These are phyloP conservation scores for Agaricus bisporus DNA, from an alignment of 768 basidiomycete genomes.

Conservation along the genomic window DNA sequence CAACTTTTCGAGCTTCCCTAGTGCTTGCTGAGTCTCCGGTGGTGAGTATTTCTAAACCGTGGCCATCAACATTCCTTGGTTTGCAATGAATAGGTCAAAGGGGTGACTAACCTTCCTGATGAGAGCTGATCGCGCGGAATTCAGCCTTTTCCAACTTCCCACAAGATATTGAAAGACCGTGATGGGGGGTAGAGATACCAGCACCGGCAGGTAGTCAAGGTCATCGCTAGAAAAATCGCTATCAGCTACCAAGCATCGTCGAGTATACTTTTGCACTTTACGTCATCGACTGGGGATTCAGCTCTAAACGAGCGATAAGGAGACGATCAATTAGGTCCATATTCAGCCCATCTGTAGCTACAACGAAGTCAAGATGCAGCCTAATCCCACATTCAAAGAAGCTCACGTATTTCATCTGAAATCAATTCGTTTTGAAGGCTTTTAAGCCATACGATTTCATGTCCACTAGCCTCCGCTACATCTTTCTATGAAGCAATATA, in stretches of 20 bases:
- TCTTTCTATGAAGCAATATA: conserved; percentile 35
- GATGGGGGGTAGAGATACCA: conserved; percentile 72
- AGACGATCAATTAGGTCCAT: conserved; percentile 68
- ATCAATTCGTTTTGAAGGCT: conserved; percentile 60
- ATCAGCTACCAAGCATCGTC: not conserved
- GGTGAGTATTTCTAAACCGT: conserved; percentile 50
- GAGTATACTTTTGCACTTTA: conserved; percentile 25
- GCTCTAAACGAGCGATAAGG: conserved; percentile 77
- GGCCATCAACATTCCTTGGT: not conserved
- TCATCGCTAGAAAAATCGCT: conserved; percentile 47
- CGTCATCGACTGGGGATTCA: conserved; percentile 70
- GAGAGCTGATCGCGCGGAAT: conserved; percentile 44
- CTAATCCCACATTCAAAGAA: not conserved
- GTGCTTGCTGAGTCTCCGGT: conserved; percentile 55
- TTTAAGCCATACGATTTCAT: conserved; percentile 82
- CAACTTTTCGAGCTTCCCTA: conserved; percentile 62
- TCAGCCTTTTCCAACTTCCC: conserved; percentile 88
- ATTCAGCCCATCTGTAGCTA: conserved; percentile 38
- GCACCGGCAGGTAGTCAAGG: conserved; percentile 63
- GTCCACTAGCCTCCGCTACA: conserved; percentile 52
- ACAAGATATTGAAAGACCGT: conserved; percentile 88
- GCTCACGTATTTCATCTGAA: conserved; percentile 49
- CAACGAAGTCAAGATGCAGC: conserved; percentile 3
- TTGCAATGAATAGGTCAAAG: not conserved
- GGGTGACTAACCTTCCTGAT: conserved; percentile 52